Base-by-base conservation (phyloP, 192 early-diverging fungal genomes). In the Spizellomyces sp. region DNA sequence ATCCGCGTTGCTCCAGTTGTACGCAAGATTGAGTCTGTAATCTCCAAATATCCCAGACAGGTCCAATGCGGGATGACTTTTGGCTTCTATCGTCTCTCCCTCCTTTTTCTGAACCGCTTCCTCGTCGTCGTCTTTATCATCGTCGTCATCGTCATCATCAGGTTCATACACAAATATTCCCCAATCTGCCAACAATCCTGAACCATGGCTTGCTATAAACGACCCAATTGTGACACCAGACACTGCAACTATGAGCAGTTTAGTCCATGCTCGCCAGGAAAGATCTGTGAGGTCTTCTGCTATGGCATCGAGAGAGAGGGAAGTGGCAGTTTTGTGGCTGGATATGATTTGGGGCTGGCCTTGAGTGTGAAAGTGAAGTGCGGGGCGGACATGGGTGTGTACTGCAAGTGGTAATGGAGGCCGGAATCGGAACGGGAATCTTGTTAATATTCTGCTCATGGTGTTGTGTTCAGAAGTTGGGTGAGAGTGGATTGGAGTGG, bases 81-180 rank as follows among this genome's bases (percentile, higher is more conserved):
- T 22, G 9, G 64, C 64, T 9, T 61, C 59, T 14, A 6, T 5
- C 17, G 59, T 6, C 41, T 15, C 59, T 14, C 55, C 19, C 9
- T 22, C 19, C 9, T 21, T 67, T 17, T 56, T n/a, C 50, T 12
- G 48, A 4, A 12, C 42, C 4, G 5, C 66, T n/a, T 43, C 0
- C 10, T 27, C 17, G 17, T 46, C 48, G 7, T 62, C 59, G 1
- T 19, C 69, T 8, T 46, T 60, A 17, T 72, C 70, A 43, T 72
- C 70, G 0, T 64, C 70, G 52, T 72, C 70, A 22, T 72, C 70
- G 21, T 72, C 70, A 50, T 72, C 70, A 48, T 72, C 70, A 6
- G 70, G 70, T 36, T 56, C 48, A 54, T 72, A 72, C 5, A 45
- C 43, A 45, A 54, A 72, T 10, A 72, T 54, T 60, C 62, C 62